Evolutionary conservation across 2,329 filamentous ascomycete species (phyloP).

Genomic region (Calonectria henricotiae): DNA sequence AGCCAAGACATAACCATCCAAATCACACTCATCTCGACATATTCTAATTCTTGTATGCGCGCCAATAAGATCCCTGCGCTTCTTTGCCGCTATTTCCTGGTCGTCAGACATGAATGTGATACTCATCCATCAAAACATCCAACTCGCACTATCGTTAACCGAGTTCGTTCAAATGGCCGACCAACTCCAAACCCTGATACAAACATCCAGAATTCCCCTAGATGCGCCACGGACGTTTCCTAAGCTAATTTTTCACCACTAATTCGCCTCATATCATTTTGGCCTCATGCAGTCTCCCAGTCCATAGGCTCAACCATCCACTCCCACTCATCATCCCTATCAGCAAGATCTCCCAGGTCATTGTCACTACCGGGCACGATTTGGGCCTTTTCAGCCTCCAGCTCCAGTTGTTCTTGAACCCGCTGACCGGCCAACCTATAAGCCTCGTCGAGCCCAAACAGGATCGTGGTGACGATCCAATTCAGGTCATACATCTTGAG

Average conservation of each 20-base stretch:
- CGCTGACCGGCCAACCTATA: constrained; percentile 68
- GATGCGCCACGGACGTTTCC: not conserved
- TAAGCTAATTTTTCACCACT: not conserved
- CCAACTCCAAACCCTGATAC: constrained; percentile 9
- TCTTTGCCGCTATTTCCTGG: not conserved
- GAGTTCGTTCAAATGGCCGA: too few relatives aligned
- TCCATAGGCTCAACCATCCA: constrained; percentile 63
- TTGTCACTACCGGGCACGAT: constrained; percentile 1
- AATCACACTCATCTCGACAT: not conserved
- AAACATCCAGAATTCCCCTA: not conserved
- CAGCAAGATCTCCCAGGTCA: constrained; percentile 29
- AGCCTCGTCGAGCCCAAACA: constrained; percentile 73
- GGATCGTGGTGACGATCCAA: constrained; percentile 71
- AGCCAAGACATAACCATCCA: not conserved
- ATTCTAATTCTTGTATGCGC: constrained; percentile 7
- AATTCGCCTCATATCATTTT: not conserved
- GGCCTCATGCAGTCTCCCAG: constrained; percentile 54
- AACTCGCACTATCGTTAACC: not conserved
- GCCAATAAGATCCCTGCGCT: not conserved
- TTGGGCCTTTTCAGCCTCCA: constrained; percentile 56
- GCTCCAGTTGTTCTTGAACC: constrained; percentile 60
- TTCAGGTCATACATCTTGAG: constrained; percentile 76
- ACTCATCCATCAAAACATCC: not conserved
- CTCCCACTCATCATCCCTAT: constrained; percentile 55
- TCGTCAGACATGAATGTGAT: not conserved